Conservation (phyloP, 306 rosid genomes). For the Casuarina glauca region DNA sequence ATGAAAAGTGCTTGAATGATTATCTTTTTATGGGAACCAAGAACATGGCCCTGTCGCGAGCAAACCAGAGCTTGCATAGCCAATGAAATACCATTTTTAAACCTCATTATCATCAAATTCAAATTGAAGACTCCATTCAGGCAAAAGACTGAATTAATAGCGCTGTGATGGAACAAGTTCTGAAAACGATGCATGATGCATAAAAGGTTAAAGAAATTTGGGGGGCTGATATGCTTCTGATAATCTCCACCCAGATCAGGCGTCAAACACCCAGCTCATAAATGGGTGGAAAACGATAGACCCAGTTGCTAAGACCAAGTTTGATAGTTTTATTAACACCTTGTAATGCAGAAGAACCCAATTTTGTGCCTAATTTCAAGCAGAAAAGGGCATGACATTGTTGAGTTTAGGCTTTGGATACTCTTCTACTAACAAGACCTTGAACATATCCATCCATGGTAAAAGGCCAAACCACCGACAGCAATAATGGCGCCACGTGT, state of each 20-base stretch:
- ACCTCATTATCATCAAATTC: not conserved
- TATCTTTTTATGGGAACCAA: not conserved
- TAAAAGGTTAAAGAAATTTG: not conserved
- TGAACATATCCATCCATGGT: conserved; percentile 2
- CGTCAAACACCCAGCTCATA: too few relatives aligned
- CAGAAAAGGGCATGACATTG: not conserved
- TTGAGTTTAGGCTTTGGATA: conserved; percentile 11
- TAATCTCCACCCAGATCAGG: not conserved
- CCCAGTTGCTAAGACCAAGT: too few relatives aligned
- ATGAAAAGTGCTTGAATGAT: not conserved
- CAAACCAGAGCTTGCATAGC: not conserved
- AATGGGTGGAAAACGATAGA: too few relatives aligned
- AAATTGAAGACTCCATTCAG: not conserved
- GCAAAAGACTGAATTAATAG: not conserved
- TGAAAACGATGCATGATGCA: not conserved
- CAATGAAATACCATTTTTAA: not conserved
- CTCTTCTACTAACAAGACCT: not conserved
- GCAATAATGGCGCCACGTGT: conserved; percentile 21
- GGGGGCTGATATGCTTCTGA: not conserved
- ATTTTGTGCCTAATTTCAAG: not conserved
- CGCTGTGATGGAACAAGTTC: not conserved
- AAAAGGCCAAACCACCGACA: conserved; percentile 47
- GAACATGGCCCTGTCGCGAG: not conserved
- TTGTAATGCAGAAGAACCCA: not conserved
- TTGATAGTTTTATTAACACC: too few relatives aligned